Conservation (phyloP, 225 moss, liverwort and hornwort genomes). For the Asterella californica region DNA sequence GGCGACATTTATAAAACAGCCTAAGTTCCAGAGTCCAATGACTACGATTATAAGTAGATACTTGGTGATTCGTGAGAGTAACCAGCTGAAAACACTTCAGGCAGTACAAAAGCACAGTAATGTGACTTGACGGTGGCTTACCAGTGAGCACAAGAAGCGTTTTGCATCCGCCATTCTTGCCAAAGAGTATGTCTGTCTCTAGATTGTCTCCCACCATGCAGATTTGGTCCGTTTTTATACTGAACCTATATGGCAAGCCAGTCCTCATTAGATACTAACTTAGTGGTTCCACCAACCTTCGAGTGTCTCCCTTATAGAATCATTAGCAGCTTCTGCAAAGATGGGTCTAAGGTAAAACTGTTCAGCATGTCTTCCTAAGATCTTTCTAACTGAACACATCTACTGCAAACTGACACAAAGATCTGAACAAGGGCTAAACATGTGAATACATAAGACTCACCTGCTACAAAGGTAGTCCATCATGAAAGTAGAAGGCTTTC, state of each 20-base stretch:
- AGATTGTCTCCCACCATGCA: conserved; percentile 89
- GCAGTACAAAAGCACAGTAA: background rate
- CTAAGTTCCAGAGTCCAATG: no score
- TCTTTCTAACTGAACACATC: background rate
- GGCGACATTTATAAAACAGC: no score
- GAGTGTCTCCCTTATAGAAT: background rate
- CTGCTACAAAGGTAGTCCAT: conserved; percentile 63
- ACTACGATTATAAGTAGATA: no score
- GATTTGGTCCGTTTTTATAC: conserved; percentile 59
- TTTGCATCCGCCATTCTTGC: conserved; percentile 71
- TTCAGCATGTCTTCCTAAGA: background rate
- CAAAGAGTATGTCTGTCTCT: conserved; percentile 89
- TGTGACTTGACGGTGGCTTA: conserved; percentile 13
- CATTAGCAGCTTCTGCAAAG: background rate
- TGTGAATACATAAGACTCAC: conserved; percentile 31
- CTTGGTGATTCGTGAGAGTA: no score
- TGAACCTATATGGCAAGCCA: conserved; percentile 42
- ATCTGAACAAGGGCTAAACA: background rate
- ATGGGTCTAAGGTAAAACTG: no score
- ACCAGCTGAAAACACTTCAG: no score
- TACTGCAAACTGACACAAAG: background rate
- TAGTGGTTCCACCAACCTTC: background rate
- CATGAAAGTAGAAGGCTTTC: conserved; percentile 81
- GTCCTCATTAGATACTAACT: background rate
- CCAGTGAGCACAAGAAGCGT: conserved; percentile 73